These are phyloP conservation scores for Botrytis galanthina DNA, from an alignment of 2,329 filamentous ascomycete species.

Conservation along the genomic window DNA sequence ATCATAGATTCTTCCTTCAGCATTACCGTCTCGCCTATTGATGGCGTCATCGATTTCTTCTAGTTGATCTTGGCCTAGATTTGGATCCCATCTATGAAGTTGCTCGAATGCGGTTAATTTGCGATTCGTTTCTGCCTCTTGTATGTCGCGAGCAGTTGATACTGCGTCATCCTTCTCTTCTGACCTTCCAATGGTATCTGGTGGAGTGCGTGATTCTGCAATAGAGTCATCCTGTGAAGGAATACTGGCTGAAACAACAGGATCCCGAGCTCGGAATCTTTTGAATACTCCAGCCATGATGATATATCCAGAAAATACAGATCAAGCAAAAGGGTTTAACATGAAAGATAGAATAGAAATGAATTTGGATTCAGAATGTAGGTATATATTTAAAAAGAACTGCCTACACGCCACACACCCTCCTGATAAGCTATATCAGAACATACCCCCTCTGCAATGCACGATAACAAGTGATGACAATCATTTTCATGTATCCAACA, in stretches of 20 bases:
- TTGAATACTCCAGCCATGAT: conserved; percentile 12
- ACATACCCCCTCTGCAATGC: neutral
- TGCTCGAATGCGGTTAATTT: conserved; percentile 23
- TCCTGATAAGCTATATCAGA: neutral
- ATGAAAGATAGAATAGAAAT: neutral
- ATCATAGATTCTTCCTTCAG: conserved; percentile 21
- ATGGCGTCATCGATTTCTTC: conserved; percentile 27
- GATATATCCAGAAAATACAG: neutral
- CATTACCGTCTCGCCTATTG: conserved; percentile 21
- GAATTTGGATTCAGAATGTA: neutral
- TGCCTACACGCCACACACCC: neutral
- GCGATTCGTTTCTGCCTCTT: conserved; percentile 25
- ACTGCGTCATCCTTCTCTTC: conserved; percentile 18
- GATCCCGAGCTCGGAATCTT: neutral
- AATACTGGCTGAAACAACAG: neutral
- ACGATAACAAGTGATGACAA: neutral
- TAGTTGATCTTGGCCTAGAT: conserved; percentile 23
- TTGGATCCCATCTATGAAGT: conserved; percentile 27
- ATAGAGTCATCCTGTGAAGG: neutral
- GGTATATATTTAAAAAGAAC: neutral
- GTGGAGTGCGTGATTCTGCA: neutral
- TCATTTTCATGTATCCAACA: neutral
- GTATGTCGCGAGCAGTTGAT: conserved; percentile 18
- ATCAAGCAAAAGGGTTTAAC: neutral
- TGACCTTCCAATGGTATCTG: neutral